Evolutionary conservation across 441 rosid genomes (phyloP), one percentile per base, ranked within the genome.

Genomic region (Monsonia emarginata): DNA sequence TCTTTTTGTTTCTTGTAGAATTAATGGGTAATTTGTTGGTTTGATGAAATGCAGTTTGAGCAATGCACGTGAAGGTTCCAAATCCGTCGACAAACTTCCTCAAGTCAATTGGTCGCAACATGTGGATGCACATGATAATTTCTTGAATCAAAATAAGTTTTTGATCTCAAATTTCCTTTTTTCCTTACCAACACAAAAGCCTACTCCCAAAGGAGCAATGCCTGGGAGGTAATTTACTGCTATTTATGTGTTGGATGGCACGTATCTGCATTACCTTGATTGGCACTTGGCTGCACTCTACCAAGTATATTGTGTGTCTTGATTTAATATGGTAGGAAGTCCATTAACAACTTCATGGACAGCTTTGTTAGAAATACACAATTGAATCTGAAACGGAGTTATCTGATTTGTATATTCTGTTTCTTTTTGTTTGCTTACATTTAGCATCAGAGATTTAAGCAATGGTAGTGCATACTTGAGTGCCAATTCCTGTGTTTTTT

Each of bases 81-180:
- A 78, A 68, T 60, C 73, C 27, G 71, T 65, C 32, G 81, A 65
- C 56, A 79, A 73, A 61, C 81, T 79, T 27, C 97, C 95, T 65
- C 82, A 76, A 56, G 79, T 80, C 40, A 93, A 93, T 79, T 86
- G 92, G 96, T 78, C 70, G 59, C 84, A 82, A 64, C 96, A 93
- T 78, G 84, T 70, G 40, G 72, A 72, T 19, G 85, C 76, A 14
- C 82, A 69, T 27, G 77, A 77, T 2, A 69, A 74, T 56, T 74
- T 86, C 68, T 76, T 78, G 3, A 69, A 64, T 14, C 76, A 69
- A 22, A 74, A 80, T 61, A 87, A 79, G 72, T 76, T 76, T 72
- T 68, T 90, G 82, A 70, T 79, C 66, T 82, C 90, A 24, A 86
- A 77, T 74, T 86, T 90, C 63, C 85, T 87, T 61, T 88, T 66